A percentile compares a stretch with the other conserved stretches of the same genome.
Evolutionary conservation across 2,329 filamentous ascomycete genomes (phyloP).

Genomic region (Davidsoniella virescens): DNA sequence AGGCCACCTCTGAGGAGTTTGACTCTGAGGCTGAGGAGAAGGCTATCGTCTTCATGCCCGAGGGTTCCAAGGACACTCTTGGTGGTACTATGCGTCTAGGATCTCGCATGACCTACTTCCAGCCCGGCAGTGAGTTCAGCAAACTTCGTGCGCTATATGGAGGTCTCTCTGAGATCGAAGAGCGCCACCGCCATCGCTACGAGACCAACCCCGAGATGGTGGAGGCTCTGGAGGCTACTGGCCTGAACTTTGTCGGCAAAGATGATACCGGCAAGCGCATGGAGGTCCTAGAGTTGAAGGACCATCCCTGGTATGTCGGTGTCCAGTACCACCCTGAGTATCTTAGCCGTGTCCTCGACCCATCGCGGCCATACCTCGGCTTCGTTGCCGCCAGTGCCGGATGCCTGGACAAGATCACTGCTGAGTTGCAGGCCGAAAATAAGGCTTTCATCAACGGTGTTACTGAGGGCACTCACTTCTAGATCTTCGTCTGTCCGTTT

Average conservation of each 20-base stretch:
- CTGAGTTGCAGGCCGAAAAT: constrained; percentile 16
- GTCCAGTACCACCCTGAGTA: constrained; percentile 89
- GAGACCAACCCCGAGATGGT: constrained; percentile 76
- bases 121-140: constrained; percentile 60
- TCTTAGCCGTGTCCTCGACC: constrained; percentile 55
- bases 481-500: background rate
- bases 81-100: constrained; percentile 83
- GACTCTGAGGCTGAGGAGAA: constrained; percentile 42
- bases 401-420: constrained; percentile 34
- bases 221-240: constrained; percentile 47
- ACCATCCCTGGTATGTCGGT: constrained; percentile 70
- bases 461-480: constrained; percentile 11
- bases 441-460: constrained; percentile 10
- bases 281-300: constrained; percentile 68
- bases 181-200: constrained; percentile 78
- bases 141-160: constrained; percentile 63
- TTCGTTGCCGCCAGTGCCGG: constrained; percentile 68
- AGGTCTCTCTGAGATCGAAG: constrained; percentile 35
- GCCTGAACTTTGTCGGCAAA: constrained; percentile 62
- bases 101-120: constrained; percentile 57
- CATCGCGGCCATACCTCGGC: constrained; percentile 58
- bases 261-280: constrained; percentile 64
- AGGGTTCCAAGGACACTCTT: constrained; percentile 36
- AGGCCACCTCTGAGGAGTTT: constrained; percentile 41
- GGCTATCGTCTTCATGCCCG: constrained; percentile 84